Evolutionary conservation across 2,329 filamentous ascomycete genomes (phyloP).

Genomic region (Xylaria sp.): DNA sequence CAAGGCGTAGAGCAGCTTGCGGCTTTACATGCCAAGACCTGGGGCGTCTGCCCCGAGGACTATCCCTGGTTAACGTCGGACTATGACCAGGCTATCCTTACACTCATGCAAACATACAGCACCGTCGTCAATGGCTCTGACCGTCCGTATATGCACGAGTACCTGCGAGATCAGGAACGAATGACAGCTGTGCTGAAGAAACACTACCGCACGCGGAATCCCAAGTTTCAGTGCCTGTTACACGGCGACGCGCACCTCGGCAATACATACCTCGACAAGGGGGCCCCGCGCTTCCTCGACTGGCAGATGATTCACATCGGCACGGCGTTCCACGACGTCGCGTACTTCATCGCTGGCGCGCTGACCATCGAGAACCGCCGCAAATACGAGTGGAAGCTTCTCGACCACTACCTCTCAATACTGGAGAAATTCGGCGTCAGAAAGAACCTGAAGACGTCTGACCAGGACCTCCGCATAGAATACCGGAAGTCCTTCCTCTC

Average conservation of each 20-base stretch:
- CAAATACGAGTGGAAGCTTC: conserved; percentile 48
- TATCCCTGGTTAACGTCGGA: conserved; percentile 48
- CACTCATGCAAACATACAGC: conserved; percentile 44
- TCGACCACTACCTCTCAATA: conserved; percentile 49
- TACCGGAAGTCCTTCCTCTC: conserved; percentile 49
- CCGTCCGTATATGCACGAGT: conserved; percentile 44
- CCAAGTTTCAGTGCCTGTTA: conserved; percentile 49
- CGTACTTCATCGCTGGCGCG: conserved; percentile 50
- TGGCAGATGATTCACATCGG: conserved; percentile 52
- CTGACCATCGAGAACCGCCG: conserved; percentile 50
- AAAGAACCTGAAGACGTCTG: conserved; percentile 38
- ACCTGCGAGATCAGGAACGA: conserved; percentile 46
- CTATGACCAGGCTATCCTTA: conserved; percentile 46
- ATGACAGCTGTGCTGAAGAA: conserved; percentile 48
- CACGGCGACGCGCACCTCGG: conserved; percentile 52
- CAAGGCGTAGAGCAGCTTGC: conserved; percentile 51
- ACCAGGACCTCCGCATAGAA: conserved; percentile 46
- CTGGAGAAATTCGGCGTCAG: conserved; percentile 44
- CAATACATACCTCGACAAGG: conserved; percentile 49
- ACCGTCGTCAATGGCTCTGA: conserved; percentile 40
- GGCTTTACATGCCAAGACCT: conserved; percentile 48
- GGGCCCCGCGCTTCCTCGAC: conserved; percentile 50
- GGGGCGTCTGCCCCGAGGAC: conserved; percentile 42
- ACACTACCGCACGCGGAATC: conserved; percentile 47
- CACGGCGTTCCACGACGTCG: conserved; percentile 52